phyloP scores from a whole-genome alignment of 495 filamentous ascomycete species.

The Aspergillus leporis region DNA sequence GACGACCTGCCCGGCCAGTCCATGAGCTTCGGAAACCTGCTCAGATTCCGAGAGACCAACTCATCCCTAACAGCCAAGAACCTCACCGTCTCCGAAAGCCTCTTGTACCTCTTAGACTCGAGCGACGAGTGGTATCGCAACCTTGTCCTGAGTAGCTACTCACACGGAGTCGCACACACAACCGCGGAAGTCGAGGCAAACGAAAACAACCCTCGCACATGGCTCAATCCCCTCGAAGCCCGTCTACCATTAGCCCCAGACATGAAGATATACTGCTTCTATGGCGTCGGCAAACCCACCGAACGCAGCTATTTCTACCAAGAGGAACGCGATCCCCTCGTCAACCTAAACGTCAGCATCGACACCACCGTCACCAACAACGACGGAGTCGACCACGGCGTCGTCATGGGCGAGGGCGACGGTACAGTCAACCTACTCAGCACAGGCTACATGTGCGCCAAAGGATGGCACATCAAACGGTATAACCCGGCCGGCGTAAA shows the following conservation, averaged over 20 bases:
- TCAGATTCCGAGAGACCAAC: slow-evolving; percentile 79
- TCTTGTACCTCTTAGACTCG: slow-evolving; percentile 74
- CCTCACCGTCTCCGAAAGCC: slow-evolving; percentile 73
- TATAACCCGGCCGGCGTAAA: slow-evolving; percentile 86
- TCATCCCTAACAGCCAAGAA: slow-evolving; percentile 65
- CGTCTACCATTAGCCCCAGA: slow-evolving; percentile 84
- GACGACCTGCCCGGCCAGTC: slow-evolving; percentile 77
- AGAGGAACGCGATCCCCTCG: slow-evolving; percentile 61
- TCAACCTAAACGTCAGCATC: slow-evolving; percentile 82
- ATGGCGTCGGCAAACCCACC: slow-evolving; percentile 88
- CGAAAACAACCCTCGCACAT: slow-evolving; percentile 76
- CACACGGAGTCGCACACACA: slow-evolving; percentile 84
- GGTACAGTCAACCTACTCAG: slow-evolving; percentile 90
- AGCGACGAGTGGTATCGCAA: slow-evolving; percentile 84
- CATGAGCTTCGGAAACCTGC: slow-evolving; percentile 73
- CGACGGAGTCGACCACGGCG: slow-evolving; percentile 75
- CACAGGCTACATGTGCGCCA: slow-evolving; percentile 93
- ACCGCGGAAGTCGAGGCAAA: slow-evolving; percentile 81
- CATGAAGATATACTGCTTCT: slow-evolving; percentile 98
- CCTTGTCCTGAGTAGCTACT: slow-evolving; percentile 72
- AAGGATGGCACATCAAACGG: slow-evolving; percentile 85
- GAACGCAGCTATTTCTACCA: slow-evolving; percentile 92
- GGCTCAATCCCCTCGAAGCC: slow-evolving; percentile 93
- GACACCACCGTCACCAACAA: slow-evolving; percentile 75
- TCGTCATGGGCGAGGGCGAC: slow-evolving; percentile 91